phyloP scores from a whole-genome alignment of 2,329 filamentous ascomycete genomes.

The Rhynchosporium graminicola region DNA sequence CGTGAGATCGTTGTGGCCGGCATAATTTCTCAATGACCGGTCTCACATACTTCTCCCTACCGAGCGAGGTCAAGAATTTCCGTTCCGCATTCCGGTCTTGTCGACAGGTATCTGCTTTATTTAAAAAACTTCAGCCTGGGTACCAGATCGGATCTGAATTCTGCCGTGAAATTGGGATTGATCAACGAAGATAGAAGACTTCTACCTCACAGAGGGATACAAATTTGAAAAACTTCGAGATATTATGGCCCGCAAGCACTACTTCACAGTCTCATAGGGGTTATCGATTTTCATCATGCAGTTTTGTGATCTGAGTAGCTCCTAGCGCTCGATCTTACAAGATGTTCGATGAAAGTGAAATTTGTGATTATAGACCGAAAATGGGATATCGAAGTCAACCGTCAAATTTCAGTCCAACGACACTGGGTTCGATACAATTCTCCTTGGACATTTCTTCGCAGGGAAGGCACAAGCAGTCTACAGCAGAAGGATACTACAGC shows the following conservation, averaged over 20 bases:
- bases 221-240: constrained; percentile 23
- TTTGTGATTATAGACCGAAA: constrained; percentile 25
- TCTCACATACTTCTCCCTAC: constrained; percentile 5
- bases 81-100: constrained; percentile 2
- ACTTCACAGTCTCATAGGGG: constrained; percentile 25
- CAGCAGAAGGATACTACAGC: neutral
- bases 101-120: neutral
- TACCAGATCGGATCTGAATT: neutral
- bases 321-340: constrained; percentile 24
- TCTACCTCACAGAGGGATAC: constrained; percentile 23
- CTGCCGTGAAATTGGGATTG: constrained; percentile 22
- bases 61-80: neutral
- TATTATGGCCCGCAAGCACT: constrained; percentile 18
- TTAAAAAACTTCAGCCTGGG: neutral
- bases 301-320: neutral
- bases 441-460: neutral
- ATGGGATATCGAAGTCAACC: neutral
- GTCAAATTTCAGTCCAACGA: neutral
- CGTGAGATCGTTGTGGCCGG: constrained; percentile 1
- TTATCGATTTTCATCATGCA: too few species aligned
- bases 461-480: neutral
- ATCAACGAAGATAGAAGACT: constrained; percentile 17
- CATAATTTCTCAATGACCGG: neutral
- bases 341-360: constrained; percentile 27
- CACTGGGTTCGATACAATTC: neutral